A percentile compares a stretch with the other conserved stretches of the same genome.
Evolutionary conservation across 2,329 filamentous ascomycete species (phyloP).

Genomic region (Aspergillus hiratsukae): DNA sequence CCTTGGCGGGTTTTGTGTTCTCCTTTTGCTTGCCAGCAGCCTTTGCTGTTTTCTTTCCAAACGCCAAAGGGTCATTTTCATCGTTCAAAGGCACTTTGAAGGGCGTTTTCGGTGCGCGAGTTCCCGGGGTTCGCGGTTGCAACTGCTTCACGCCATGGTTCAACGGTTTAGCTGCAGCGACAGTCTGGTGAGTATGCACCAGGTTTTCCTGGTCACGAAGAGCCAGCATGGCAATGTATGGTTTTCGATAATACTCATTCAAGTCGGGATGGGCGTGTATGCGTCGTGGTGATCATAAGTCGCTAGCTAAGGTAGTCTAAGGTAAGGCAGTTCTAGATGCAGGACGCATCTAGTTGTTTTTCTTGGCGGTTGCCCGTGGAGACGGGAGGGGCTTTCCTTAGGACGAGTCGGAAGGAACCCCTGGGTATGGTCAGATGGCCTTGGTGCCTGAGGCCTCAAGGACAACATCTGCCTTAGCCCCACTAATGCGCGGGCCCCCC

Average conservation of each 20-base stretch:
- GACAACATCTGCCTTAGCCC: background rate
- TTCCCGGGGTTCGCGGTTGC: conserved; percentile 72
- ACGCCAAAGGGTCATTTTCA: conserved; percentile 66
- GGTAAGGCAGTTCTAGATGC: conserved; percentile 20
- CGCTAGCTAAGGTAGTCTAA: background rate
- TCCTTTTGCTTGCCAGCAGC: conserved; percentile 55
- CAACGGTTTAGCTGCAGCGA: conserved; percentile 65
- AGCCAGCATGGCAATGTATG: conserved; percentile 61
- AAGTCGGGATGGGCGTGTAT: conserved; percentile 1
- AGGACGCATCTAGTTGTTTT: conserved; percentile 16
- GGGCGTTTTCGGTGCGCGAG: conserved; percentile 75
- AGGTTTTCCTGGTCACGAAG: conserved; percentile 84
- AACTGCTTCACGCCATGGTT: conserved; percentile 60
- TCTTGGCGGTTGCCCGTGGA: conserved; percentile 37
- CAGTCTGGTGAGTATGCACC: conserved; percentile 68
- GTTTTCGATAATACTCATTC: conserved; percentile 16
- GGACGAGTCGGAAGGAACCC: background rate
- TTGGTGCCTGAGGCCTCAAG: background rate
- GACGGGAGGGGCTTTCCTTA: conserved; percentile 20
- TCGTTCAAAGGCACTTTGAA: conserved; percentile 74
- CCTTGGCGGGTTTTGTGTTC: conserved; percentile 55
- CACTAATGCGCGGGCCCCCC: background rate
- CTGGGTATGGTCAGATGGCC: background rate
- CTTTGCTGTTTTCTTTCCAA: conserved; percentile 58
- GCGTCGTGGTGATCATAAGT: conserved; percentile 6